Base-by-base conservation (phyloP, 208 protist genomes). In the Trypanosomatidae sp. region DNA sequence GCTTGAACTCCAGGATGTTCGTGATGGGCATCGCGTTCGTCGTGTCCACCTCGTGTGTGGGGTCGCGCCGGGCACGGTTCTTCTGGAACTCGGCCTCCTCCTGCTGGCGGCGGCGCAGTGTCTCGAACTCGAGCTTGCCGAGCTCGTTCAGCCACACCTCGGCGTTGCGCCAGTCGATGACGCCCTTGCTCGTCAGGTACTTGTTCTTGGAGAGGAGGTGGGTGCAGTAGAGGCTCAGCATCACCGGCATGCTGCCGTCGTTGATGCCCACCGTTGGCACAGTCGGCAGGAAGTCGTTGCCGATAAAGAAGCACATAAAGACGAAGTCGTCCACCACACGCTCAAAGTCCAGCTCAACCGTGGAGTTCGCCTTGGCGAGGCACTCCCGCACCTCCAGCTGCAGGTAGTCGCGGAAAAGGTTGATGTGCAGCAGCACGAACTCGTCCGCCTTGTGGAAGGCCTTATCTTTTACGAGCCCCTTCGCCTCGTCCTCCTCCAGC, bases 271-370 rank as follows among this genome's bases (percentile, higher is more conserved):
- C 62, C 1, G 90, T 93, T 28, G 98, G 98, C 52, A 99, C 83
- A 30, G 95, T 84, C 7, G 99, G 99, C 44, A 99, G 77, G 71
- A 99, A 99, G 79, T 99, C 99, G 84, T 99, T 99, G 9, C 99
- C 99, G 66, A 98, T 89, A 59, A 99, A 96, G 80, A 99, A 98
- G 81, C 96, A 98, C 82, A 99, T 95, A 33, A 99, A 91, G 1
- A 99, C 91, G 81, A 99, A 99, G 80, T 99, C 98, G 81, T 99
- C 97, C 6, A 99, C 41, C 19, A 98, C 77, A 33, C 95, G 88
- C 82, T 99, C 98, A 25, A 99, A 85, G 77, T 98, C 87, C 44
- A 91, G 81, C 43, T 33, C 71, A 2, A 67, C 56, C 43, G 33
- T 13, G 74, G 19, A 30, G 33, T 66, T 52, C 47, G 46, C 55